Evolutionary conservation across 768 basidiomycete genomes (phyloP).

Genomic region (Panaeolus cyanescens): DNA sequence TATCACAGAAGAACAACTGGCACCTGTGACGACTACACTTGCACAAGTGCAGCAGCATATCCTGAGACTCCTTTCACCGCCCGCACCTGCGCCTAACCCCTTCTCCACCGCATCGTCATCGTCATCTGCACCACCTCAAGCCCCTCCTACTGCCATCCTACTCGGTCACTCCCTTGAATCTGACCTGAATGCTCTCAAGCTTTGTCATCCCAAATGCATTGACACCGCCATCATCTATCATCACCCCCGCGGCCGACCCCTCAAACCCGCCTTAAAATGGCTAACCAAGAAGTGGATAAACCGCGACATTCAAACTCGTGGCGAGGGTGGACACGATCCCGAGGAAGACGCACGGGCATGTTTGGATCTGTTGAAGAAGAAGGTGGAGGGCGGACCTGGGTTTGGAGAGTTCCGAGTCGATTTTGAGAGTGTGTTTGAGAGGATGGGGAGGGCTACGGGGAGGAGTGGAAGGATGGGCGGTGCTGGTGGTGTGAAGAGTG

Average conservation of each 20-base stretch:
- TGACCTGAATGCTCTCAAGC: slow-evolving; percentile 85
- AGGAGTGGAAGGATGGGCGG: slow-evolving; percentile 32
- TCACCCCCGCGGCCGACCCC: slow-evolving; percentile 90
- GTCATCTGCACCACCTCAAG: slow-evolving; percentile 13
- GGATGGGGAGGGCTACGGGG: slow-evolving; percentile 61
- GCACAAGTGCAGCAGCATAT: slow-evolving; percentile 76
- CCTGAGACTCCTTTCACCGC: slow-evolving; percentile 59
- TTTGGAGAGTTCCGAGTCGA: slow-evolving; percentile 90
- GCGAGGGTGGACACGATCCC: slow-evolving; percentile 89
- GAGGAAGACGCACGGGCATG: slow-evolving; percentile 94
- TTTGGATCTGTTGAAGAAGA: slow-evolving; percentile 79
- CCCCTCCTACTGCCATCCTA: slow-evolving; percentile 67
- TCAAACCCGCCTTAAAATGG: slow-evolving; percentile 97
- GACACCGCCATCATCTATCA: slow-evolving; percentile 91
- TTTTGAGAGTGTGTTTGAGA: slow-evolving; percentile 86
- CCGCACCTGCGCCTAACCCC: slow-evolving; percentile 38
- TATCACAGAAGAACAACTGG: slow-evolving; percentile 77
- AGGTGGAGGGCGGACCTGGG: slow-evolving; percentile 72
- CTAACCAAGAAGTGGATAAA: slow-evolving; percentile 92
- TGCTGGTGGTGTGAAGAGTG: slow-evolving; percentile 49
- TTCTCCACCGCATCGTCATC: slow-evolving; percentile 32
- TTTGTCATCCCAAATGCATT: slow-evolving; percentile 84
- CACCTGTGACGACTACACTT: slow-evolving; percentile 74
- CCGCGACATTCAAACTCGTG: slow-evolving; percentile 83
- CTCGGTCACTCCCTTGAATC: slow-evolving; percentile 96